Conservation (phyloP, 2,329 filamentous ascomycete genomes). For the Plectosphaerella plurivora region DNA sequence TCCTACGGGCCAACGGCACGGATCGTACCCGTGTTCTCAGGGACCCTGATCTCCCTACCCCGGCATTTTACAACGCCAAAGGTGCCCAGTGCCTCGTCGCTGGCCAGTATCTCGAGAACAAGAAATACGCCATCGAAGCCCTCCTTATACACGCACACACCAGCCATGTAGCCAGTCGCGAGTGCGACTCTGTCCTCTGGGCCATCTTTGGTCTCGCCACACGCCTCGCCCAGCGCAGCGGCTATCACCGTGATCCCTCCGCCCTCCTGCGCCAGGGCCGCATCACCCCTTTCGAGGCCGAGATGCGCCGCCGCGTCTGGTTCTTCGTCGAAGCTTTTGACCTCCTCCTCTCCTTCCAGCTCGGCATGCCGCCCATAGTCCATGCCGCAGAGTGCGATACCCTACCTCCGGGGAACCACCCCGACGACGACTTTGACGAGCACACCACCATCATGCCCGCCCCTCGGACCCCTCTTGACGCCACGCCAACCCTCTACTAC, state of each 20-base stretch:
- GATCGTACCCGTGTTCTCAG: constrained; percentile 13
- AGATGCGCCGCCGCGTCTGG: constrained; percentile 47
- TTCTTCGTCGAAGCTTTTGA: constrained; percentile 43
- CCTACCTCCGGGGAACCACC: constrained; percentile 38
- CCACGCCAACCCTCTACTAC: constrained; percentile 37
- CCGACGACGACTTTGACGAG: constrained; percentile 49
- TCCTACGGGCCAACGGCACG: constrained; percentile 25
- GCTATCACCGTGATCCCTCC: constrained; percentile 45
- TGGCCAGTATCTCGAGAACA: constrained; percentile 40
- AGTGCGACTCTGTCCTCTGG: constrained; percentile 41
- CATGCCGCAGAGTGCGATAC: constrained; percentile 42
- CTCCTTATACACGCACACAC: constrained; percentile 40
- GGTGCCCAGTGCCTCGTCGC: constrained; percentile 42
- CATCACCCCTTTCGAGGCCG: constrained; percentile 43
- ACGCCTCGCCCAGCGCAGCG: constrained; percentile 45
- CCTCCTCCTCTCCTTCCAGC: constrained; percentile 44
- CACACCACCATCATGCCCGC: constrained; percentile 34
- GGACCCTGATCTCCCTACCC: constrained; percentile 17
- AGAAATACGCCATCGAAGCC: constrained; percentile 43
- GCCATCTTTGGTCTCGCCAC: constrained; percentile 40
- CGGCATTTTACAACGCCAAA: constrained; percentile 26
- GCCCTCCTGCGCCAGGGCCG: constrained; percentile 25
- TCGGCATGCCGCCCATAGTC: constrained; percentile 47
- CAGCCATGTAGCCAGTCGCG: constrained; percentile 33
- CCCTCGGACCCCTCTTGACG: constrained; percentile 35